A percentile compares a stretch with the other conserved stretches of the same genome.
These are phyloP conservation scores for Artomyces pyxidatus DNA, from an alignment of 768 basidiomycete species.

Conservation along the genomic window DNA sequence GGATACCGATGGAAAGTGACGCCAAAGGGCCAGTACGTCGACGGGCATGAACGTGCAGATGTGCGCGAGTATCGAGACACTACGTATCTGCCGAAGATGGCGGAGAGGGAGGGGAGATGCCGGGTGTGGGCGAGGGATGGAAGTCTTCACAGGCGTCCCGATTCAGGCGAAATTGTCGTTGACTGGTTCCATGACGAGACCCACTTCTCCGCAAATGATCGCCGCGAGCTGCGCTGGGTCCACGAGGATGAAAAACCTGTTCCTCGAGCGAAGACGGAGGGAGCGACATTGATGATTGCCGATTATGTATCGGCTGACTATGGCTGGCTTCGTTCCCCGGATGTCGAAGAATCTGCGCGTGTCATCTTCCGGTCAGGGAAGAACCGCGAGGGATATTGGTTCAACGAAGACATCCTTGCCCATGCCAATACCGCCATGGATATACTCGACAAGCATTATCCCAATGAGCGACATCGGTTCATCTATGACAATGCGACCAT, in stretches of 20 bases:
- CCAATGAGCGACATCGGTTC: conserved; percentile 25
- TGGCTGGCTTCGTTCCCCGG: conserved; percentile 20
- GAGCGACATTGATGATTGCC: conserved; percentile 30
- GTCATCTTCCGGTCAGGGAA: conserved; percentile 18
- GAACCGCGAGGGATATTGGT: conserved; percentile 21
- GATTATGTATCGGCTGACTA: conserved; percentile 27
- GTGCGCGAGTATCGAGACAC: conserved; percentile 26
- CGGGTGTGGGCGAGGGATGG: background rate
- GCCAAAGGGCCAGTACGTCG: conserved; percentile 28
- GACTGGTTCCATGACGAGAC: conserved; percentile 34
- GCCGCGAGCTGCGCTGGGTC: conserved; percentile 22
- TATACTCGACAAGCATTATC: conserved; percentile 30
- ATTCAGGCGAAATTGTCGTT: conserved; percentile 5
- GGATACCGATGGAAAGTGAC: conserved; percentile 23
- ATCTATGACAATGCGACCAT: conserved; percentile 37
- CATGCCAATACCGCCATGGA: conserved; percentile 18
- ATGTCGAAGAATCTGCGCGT: conserved; percentile 8
- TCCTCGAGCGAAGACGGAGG: conserved; percentile 32
- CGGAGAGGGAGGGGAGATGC: conserved; percentile 4
- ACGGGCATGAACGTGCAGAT: conserved; percentile 31
- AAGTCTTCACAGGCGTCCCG: background rate
- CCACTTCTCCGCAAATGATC: conserved; percentile 33
- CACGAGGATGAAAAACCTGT: conserved; percentile 20
- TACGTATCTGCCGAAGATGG: conserved; percentile 20
- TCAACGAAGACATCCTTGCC: conserved; percentile 16